These are phyloP conservation scores for Deinandra increscens DNA, from an alignment of 129 eudicot species.

Conservation along the genomic window DNA sequence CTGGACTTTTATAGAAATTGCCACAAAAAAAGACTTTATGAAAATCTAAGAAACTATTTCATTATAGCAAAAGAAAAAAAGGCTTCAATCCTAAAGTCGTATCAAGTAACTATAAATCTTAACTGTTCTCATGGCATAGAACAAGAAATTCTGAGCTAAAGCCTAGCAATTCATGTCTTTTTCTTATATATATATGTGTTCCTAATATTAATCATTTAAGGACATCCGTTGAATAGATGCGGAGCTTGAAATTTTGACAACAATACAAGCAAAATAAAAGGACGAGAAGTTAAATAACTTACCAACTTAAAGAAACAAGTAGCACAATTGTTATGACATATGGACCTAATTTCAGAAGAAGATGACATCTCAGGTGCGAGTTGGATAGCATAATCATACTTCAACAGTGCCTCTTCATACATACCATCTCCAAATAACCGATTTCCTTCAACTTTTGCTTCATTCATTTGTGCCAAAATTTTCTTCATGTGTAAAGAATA, in stretches of 20 bases:
- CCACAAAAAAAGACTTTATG: no score
- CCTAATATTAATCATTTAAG: neutral
- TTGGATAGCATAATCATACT: slow-evolving; percentile 75
- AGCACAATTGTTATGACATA: slow-evolving; percentile 73
- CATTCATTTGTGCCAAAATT: no score
- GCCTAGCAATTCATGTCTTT: neutral
- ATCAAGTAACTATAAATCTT: neutral
- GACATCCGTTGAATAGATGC: neutral
- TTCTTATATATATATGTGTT: neutral
- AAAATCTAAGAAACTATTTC: neutral
- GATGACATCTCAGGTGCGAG: slow-evolving; percentile 48
- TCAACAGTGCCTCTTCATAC: slow-evolving; percentile 75
- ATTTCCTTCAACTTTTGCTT: no score
- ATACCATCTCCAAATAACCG: slow-evolving; percentile 59
- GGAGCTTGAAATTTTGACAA: neutral
- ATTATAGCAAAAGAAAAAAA: neutral
- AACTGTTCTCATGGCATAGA: neutral
- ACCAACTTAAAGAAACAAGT: slow-evolving; percentile 70
- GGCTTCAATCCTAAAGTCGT: neutral
- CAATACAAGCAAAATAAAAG: neutral
- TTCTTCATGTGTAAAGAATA: no score
- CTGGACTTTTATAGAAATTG: no score
- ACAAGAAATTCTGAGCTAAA: neutral
- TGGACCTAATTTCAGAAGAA: slow-evolving; percentile 60
- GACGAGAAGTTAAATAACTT: slow-evolving; percentile 15